Evolutionary conservation across 192 early-diverging fungal species (phyloP).

Genomic region (Backusella tuberculispora): DNA sequence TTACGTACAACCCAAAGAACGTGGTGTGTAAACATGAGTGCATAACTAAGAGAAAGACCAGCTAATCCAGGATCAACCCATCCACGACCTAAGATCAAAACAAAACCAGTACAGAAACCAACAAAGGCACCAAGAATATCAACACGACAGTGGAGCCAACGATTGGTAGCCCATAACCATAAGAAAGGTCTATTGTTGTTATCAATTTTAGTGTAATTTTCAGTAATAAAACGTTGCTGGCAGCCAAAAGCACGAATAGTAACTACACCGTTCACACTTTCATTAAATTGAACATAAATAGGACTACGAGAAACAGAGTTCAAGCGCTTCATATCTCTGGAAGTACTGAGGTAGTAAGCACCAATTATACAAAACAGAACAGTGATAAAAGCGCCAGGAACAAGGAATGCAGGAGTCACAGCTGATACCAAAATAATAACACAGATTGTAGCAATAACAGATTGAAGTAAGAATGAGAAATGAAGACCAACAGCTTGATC

Average conservation of each 20-base stretch:
- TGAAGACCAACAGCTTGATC: conserved; percentile 65
- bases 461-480: conserved; percentile 53
- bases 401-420: conserved; percentile 76
- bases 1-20: conserved; percentile 84
- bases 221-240: conserved; percentile 66
- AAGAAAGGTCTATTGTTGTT: conserved; percentile 86
- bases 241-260: conserved; percentile 87
- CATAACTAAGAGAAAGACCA: conserved; percentile 84
- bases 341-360: conserved; percentile 73
- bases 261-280: conserved; percentile 75
- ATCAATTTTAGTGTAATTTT: conserved; percentile 66
- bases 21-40: conserved; percentile 81
- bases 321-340: conserved; percentile 89
- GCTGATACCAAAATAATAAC: conserved; percentile 65
- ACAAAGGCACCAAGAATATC: conserved; percentile 80
- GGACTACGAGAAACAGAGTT: conserved; percentile 79
- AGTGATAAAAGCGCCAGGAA: conserved; percentile 62
- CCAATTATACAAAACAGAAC: conserved; percentile 66
- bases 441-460: conserved; percentile 54
- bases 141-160: conserved; percentile 88
- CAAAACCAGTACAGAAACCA: conserved; percentile 69
- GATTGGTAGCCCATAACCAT: conserved; percentile 84
- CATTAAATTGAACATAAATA: conserved; percentile 81
- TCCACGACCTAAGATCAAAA: conserved; percentile 56
- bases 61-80: conserved; percentile 85